Evolutionary conservation across 441 rosid genomes (phyloP).

Genomic region (Adansonia gregorii): DNA sequence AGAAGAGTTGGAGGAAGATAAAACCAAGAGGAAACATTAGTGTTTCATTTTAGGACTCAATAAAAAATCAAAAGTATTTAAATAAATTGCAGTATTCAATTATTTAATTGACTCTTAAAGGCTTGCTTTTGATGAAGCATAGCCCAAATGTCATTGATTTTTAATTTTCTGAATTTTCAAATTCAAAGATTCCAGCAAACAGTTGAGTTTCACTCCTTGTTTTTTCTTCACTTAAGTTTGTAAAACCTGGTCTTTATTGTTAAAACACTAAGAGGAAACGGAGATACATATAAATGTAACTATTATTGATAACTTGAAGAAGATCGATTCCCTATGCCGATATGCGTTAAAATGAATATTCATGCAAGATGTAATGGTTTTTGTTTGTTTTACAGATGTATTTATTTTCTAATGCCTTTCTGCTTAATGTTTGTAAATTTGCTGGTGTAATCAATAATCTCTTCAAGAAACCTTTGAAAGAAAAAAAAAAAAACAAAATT

Average conservation of each 20-base stretch:
- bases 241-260: neutral
- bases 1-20: neutral
- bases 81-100: neutral
- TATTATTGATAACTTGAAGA: neutral
- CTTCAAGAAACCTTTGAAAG: constrained; percentile 10
- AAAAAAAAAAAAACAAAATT: neutral
- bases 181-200: neutral
- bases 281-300: neutral
- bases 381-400: neutral
- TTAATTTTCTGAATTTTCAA: neutral
- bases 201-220: neutral
- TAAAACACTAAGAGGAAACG: neutral
- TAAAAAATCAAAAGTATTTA: neutral
- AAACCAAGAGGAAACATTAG: neutral
- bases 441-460: neutral
- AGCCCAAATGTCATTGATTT: neutral
- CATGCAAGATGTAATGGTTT: constrained; percentile 1
- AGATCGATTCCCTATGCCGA: neutral
- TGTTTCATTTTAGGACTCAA: neutral
- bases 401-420: neutral
- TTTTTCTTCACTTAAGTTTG: neutral
- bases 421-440: neutral
- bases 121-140: neutral
- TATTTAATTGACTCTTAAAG: neutral
- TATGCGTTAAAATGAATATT: constrained; percentile 4